phyloP scores from a whole-genome alignment of 441 rosid species.

The Kokia cookei region DNA sequence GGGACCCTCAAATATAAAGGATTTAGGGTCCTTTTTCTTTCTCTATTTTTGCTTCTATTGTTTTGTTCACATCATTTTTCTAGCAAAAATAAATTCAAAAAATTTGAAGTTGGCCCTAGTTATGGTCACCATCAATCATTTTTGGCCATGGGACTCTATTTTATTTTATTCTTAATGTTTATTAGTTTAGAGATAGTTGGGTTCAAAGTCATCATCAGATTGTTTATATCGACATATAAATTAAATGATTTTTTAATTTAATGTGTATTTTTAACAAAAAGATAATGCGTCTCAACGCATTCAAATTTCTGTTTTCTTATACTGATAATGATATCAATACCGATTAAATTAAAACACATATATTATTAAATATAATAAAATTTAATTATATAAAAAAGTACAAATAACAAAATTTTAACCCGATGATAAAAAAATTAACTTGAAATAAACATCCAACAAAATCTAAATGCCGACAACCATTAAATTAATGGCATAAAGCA shows the following conservation, averaged over 20 bases:
- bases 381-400: too few relatives aligned
- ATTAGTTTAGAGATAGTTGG: not conserved
- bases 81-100: not conserved
- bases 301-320: too few relatives aligned
- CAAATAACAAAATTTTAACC: too few relatives aligned
- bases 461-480: not conserved
- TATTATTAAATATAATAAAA: too few relatives aligned
- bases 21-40: not conserved
- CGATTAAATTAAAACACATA: too few relatives aligned
- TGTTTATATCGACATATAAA: not conserved
- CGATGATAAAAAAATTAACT: too few relatives aligned
- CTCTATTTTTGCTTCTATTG: not conserved
- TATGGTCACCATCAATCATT: not conserved
- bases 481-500: not conserved
- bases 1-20: constrained; percentile 11
- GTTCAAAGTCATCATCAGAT: not conserved
- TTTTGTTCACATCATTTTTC: not conserved
- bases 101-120: not conserved
- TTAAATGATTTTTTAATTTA: not conserved
- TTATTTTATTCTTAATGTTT: not conserved
- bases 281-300: too few relatives aligned
- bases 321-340: too few relatives aligned
- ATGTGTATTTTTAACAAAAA: not conserved
- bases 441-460: not conserved
- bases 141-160: not conserved